Conservation (phyloP, 495 filamentous ascomycete species). For the Aspergillus saccharolyticus region DNA sequence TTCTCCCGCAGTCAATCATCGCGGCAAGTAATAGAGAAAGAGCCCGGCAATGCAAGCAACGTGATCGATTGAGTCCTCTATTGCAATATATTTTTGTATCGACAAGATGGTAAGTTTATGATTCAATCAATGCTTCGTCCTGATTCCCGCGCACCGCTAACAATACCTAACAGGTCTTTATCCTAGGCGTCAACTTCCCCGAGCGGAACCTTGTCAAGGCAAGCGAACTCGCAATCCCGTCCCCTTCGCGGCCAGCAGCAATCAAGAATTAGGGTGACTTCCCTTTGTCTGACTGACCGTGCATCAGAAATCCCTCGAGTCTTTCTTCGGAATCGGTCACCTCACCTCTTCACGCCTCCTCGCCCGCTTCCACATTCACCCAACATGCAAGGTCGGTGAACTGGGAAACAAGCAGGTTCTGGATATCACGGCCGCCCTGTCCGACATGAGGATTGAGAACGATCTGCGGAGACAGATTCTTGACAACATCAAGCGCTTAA, state of each 20-base stretch:
- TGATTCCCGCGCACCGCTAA: background rate
- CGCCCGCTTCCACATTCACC: constrained; percentile 82
- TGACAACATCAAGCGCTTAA: constrained; percentile 80
- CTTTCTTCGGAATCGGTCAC: constrained; percentile 85
- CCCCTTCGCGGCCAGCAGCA: no score
- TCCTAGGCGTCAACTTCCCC: constrained; percentile 79
- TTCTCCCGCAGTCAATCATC: constrained; percentile 21
- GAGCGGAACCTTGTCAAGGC: constrained; percentile 79
- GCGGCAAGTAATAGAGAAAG: constrained; percentile 18
- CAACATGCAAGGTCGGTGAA: constrained; percentile 65
- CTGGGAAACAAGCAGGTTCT: constrained; percentile 67
- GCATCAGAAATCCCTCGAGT: constrained; percentile 72
- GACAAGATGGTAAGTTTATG: constrained; percentile 31
- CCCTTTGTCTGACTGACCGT: constrained; percentile 13
- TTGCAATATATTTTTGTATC: background rate
- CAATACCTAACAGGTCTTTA: constrained; percentile 56
- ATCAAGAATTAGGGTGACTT: constrained; percentile 9
- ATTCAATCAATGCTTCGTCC: background rate
- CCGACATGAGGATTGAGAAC: constrained; percentile 90
- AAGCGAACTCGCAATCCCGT: no score
- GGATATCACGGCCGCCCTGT: constrained; percentile 75
- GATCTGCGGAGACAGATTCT: constrained; percentile 69
- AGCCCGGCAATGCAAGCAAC: background rate
- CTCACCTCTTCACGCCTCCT: constrained; percentile 67
- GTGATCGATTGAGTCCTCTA: background rate